Percentiles rank a stretch among this genome's conserved stretches.
phyloP scores from a whole-genome alignment of 2,329 filamentous ascomycete genomes.

The Aspergillus quadricinctus region DNA sequence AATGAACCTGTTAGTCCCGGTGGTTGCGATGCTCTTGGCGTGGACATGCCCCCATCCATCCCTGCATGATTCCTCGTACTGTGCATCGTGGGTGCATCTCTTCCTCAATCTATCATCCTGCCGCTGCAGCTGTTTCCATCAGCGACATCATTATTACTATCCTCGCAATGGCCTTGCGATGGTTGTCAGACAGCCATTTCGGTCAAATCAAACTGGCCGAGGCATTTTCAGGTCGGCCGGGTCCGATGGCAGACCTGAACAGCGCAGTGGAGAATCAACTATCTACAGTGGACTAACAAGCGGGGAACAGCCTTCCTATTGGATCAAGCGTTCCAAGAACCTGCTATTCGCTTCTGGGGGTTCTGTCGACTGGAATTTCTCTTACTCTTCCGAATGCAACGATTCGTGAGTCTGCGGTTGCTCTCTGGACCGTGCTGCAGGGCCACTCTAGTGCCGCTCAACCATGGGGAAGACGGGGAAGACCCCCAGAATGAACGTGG shows the following conservation, averaged over 20 bases:
- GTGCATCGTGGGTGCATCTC: background rate
- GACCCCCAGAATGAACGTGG: background rate
- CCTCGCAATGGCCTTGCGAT: background rate
- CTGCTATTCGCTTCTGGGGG: background rate
- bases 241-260: background rate
- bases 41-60: background rate
- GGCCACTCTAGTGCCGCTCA: background rate
- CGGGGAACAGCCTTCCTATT: background rate
- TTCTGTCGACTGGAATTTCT: background rate
- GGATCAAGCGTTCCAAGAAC: background rate
- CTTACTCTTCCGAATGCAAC: background rate
- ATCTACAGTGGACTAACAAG: background rate
- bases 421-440: background rate
- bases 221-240: background rate
- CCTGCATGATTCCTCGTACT: background rate
- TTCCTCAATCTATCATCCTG: background rate
- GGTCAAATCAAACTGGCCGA: background rate
- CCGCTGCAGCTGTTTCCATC: background rate
- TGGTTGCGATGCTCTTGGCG: background rate
- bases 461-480: background rate
- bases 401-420: background rate
- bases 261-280: background rate
- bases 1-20: background rate
- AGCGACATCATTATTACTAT: background rate
- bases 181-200: background rate